Evolutionary conservation across 2,329 filamentous ascomycete genomes (phyloP), one percentile per base, ranked within the genome.

Genomic region (Cladophialophora carrionii): DNA sequence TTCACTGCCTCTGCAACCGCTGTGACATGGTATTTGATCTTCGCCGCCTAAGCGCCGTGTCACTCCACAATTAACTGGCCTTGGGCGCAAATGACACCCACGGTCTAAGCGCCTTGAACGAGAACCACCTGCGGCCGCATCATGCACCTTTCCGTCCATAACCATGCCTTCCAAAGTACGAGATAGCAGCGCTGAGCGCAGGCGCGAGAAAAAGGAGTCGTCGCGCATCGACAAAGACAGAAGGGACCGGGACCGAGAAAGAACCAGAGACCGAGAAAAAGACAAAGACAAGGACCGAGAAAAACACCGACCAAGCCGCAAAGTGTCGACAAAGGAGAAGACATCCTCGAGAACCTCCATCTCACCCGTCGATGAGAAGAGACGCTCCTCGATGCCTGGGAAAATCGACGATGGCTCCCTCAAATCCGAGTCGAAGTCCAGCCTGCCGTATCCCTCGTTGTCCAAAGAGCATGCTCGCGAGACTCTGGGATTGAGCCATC

Each of bases 391-490:
- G 2, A 72, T 75, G 70, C 73, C 73, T 56, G 62, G 68, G 12
- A 62, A 67, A 55, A 57, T 67, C 34, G 66, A 71, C 26, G 63
- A 69, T 29, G 63, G 43, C 10, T 57, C 61, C 7, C 43, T 59
- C 48, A 65, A 64, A 53, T 63, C 63, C 62, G 79, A 79, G 57
- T 80, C 79, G 55, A 80, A 78, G 68, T 73, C 77, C 31, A 84
- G 83, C 67, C 75, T 90, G 49, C 89, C 91, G 6, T 96, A 96
- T 75, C 91, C 92, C 1, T 84, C 84, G 10, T 92, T 96, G 77
- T 95, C 90, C 78, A 97, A 96, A 78, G 90, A 90, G 12, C 91
- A 96, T 77, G 96, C 92, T 82, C 95, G 92, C 77, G 94, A 97
- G 79, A 86, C 87, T 52, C 86, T 96, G 61, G 83, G 86, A 69